Conservation (phyloP, 2,329 filamentous ascomycete genomes). For the Podosphaera fusca region DNA sequence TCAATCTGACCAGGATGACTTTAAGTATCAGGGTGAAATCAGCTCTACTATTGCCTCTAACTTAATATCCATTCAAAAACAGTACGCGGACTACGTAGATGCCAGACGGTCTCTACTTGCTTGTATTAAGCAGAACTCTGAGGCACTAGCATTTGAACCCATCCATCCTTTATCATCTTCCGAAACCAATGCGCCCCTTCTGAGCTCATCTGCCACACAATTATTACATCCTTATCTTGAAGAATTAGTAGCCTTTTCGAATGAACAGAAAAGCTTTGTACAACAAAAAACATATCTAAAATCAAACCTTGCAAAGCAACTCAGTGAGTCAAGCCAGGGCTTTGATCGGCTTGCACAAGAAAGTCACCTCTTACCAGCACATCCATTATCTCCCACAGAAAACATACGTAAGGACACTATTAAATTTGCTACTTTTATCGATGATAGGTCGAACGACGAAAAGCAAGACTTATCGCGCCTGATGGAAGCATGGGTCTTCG, state of each 20-base stretch:
- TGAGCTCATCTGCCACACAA: background rate
- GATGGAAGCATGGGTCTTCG: conserved; percentile 34
- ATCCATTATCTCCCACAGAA: conserved; percentile 21
- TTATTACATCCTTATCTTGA: conserved; percentile 28
- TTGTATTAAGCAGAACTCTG: conserved; percentile 2
- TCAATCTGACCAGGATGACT: background rate
- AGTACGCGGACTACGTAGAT: conserved; percentile 30
- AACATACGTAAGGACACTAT: conserved; percentile 9
- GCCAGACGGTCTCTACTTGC: conserved; percentile 25
- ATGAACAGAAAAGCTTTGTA: conserved; percentile 32
- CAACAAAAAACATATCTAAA: conserved; percentile 35
- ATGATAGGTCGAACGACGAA: conserved; percentile 20
- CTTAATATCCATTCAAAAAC: conserved; percentile 22
- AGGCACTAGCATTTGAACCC: background rate
- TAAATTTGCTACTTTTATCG: conserved; percentile 21
- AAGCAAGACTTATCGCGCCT: conserved; percentile 20
- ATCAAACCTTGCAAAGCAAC: conserved; percentile 25
- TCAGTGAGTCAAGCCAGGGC: conserved; percentile 25
- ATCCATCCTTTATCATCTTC: background rate
- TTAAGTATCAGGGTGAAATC: conserved; percentile 7
- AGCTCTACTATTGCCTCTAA: conserved; percentile 6
- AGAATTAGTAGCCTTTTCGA: conserved; percentile 27
- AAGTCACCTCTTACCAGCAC: conserved; percentile 33
- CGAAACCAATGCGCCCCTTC: background rate
- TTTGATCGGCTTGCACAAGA: conserved; percentile 34